Percentiles rank a stretch among this genome's conserved stretches.
Conservation (phyloP, 441 rosid genomes). For the Isatis lusitanica region DNA sequence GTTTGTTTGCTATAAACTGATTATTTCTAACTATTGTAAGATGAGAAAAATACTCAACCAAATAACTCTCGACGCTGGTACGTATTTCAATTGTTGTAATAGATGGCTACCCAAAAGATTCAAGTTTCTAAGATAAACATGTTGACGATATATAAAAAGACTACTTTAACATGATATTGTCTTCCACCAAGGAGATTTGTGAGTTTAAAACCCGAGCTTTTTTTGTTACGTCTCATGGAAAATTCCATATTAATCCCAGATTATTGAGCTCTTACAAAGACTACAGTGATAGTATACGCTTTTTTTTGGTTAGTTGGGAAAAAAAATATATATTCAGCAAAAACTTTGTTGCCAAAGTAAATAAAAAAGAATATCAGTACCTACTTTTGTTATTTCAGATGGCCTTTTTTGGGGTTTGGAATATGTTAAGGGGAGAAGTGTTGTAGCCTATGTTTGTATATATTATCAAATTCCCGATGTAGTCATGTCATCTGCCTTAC, state of each 20-base stretch:
- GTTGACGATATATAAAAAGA: not conserved
- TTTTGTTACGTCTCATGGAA: not conserved
- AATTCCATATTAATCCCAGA: not conserved
- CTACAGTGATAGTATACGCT: not conserved
- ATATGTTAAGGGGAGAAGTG: constrained; percentile 14
- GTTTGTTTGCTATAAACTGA: not conserved
- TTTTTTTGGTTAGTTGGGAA: too few species aligned
- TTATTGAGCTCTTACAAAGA: not conserved
- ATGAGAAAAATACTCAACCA: not conserved
- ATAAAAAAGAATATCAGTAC: not conserved
- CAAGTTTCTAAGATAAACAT: not conserved
- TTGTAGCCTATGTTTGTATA: constrained; percentile 13
- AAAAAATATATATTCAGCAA: not conserved
- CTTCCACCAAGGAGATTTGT: not conserved
- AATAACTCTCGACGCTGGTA: not conserved
- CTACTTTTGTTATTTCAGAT: constrained; percentile 5
- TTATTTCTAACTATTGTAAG: not conserved
- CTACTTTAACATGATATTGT: not conserved
- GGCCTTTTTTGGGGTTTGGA: constrained; percentile 1
- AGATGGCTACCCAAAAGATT: not conserved
- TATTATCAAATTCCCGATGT: constrained; percentile 34
- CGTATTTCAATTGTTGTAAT: not conserved
- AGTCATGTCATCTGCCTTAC: constrained; percentile 34
- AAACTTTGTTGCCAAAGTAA: not conserved
- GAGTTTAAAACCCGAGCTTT: not conserved